phyloP scores from a whole-genome alignment of 2,329 filamentous ascomycete species.

The Penicillium sp. region DNA sequence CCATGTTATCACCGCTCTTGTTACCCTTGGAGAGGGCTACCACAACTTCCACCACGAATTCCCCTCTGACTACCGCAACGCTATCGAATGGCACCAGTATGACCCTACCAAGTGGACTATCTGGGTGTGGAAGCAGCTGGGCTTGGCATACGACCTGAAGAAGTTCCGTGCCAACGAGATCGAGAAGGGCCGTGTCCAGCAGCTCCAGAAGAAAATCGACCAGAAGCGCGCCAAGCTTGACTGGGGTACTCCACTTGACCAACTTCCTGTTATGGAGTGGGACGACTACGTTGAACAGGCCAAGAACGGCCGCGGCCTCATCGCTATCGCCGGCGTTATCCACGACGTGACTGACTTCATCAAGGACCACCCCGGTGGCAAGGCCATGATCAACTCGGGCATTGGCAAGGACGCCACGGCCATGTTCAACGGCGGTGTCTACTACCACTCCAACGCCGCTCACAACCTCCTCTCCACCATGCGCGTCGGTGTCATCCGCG shows the following conservation, averaged over 20 bases:
- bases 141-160: constrained; percentile 85
- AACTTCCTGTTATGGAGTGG: constrained; percentile 84
- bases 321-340: constrained; percentile 81
- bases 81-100: constrained; percentile 89
- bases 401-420: constrained; percentile 88
- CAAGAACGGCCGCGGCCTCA: constrained; percentile 76
- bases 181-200: constrained; percentile 87
- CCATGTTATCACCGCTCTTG: constrained; percentile 82
- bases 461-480: constrained; percentile 89
- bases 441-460: constrained; percentile 86
- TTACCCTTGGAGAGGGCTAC: constrained; percentile 87
- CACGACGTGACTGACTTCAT: constrained; percentile 86
- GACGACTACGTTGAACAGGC: constrained; percentile 80
- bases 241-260: constrained; percentile 84
- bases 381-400: constrained; percentile 80
- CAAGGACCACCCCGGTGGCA: constrained; percentile 88
- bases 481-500: constrained; percentile 83
- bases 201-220: constrained; percentile 90
- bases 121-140: constrained; percentile 81
- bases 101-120: constrained; percentile 92
- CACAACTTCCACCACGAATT: constrained; percentile 98
- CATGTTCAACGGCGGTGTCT: constrained; percentile 91
- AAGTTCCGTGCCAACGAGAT: constrained; percentile 91
- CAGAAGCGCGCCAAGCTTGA: constrained; percentile 81
- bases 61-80: constrained; percentile 90